These are phyloP conservation scores for Backusella liffmaniae DNA, from an alignment of 192 early-diverging fungal genomes.

Conservation along the genomic window DNA sequence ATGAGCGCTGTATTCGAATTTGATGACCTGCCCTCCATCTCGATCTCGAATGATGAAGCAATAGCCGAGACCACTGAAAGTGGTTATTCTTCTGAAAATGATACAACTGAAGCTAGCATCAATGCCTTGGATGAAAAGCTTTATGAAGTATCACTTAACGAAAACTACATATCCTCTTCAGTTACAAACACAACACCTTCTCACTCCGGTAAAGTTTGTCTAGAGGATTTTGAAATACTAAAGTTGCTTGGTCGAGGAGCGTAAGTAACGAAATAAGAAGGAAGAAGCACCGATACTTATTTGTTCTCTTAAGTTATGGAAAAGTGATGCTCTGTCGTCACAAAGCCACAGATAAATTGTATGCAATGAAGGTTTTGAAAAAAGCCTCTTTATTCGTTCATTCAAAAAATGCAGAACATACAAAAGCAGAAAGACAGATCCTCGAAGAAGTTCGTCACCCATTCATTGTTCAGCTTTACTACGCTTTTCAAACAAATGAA, in stretches of 20 bases:
- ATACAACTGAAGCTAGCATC: constrained; percentile 15
- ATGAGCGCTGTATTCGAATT: constrained; percentile 49
- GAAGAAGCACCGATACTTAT: not conserved
- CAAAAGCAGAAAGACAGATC: constrained; percentile 85
- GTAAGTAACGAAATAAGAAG: constrained; percentile 34
- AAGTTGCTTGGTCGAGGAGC: constrained; percentile 54
- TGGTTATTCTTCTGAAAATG: constrained; percentile 23
- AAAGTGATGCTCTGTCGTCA: constrained; percentile 84
- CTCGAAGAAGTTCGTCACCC: constrained; percentile 85
- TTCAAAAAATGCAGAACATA: constrained; percentile 77
- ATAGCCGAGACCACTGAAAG: not conserved
- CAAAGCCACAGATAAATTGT: constrained; percentile 53
- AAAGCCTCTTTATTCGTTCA: constrained; percentile 86
- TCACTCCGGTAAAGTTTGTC: constrained; percentile 39
- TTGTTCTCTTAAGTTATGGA: constrained; percentile 56
- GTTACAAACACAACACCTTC: constrained; percentile 26
- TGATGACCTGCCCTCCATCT: constrained; percentile 41
- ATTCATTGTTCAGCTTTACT: constrained; percentile 90
- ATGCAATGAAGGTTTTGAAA: constrained; percentile 93
- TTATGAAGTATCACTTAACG: constrained; percentile 48
- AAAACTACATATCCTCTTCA: constrained; percentile 44
- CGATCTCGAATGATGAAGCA: constrained; percentile 24
- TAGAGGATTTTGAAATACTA: constrained; percentile 51
- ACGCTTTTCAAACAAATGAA: constrained; percentile 89
- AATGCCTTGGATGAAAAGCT: constrained; percentile 23